Percentiles rank a stretch among this genome's conserved stretches.
Conservation (phyloP, 2,329 filamentous ascomycete genomes). For the Cladorrhinum sp. region DNA sequence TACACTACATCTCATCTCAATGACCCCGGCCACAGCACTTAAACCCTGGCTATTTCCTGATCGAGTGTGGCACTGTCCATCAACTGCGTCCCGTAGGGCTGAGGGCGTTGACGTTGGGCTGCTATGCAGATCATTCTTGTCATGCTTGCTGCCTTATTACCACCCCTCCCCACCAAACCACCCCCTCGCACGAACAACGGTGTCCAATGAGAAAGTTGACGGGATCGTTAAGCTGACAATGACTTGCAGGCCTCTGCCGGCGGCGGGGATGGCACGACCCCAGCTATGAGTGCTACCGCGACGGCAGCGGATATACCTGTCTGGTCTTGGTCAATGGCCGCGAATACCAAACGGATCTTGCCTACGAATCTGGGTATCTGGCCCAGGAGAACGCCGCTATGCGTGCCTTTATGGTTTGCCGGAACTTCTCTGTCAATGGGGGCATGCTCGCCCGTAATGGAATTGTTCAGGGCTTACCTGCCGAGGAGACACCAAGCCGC, state of each 20-base stretch:
- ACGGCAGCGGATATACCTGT: conserved; percentile 76
- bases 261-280: conserved; percentile 93
- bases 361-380: conserved; percentile 76
- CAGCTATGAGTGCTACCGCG: conserved; percentile 77
- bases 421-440: conserved; percentile 95
- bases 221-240: conserved; percentile 35
- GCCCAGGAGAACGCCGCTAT: conserved; percentile 93
- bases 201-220: conserved; percentile 15
- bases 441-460: conserved; percentile 77
- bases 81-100: conserved; percentile 29
- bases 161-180: background rate
- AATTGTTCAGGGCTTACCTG: conserved; percentile 64
- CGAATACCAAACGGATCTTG: conserved; percentile 88
- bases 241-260: conserved; percentile 76
- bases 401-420: conserved; percentile 95
- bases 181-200: conserved; percentile 6
- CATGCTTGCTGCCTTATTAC: conserved; percentile 24
- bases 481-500: conserved; percentile 45
- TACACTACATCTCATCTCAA: conserved; percentile 22
- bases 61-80: conserved; percentile 12
- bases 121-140: conserved; percentile 33
- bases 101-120: conserved; percentile 34
- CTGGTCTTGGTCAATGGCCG: conserved; percentile 93
- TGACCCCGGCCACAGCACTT: conserved; percentile 19
- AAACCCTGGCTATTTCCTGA: conserved; percentile 20